Evolutionary conservation across 2,329 filamentous ascomycete species (phyloP), one percentile per base, ranked within the genome.

Genomic region (Hypoxylon rubiginosum): DNA sequence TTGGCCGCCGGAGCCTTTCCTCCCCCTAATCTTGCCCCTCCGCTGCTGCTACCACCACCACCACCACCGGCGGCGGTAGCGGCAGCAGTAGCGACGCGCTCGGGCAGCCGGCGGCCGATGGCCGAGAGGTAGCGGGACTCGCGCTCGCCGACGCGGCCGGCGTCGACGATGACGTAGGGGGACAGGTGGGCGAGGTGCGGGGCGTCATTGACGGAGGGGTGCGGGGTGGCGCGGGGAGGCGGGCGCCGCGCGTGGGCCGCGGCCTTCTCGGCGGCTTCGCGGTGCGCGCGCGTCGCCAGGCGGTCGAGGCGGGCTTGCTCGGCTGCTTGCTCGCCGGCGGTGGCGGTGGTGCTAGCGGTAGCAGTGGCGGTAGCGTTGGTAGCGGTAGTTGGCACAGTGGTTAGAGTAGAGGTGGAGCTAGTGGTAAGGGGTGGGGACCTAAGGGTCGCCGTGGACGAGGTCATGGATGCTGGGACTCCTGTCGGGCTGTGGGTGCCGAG

Each of bases 111-210:
- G 51, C 80, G 80, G 6, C 81, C 85, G 59, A 90, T 88, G 41
- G 87, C 86, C n/a, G 83, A 83, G 11, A 91, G 81, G 73, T 90
- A 97, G 17, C 92, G 85, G 1, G 91, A 92, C 79, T 97, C 93
- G 49, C 91, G 84, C 13, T 92, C 90, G 1, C 90, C 92, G 1
- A 93, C 91, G 70, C 91, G 91, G 68, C 92, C 92, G 1, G 94
- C 92, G 64, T 92, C 90, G 21, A 92, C 83, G 64, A 97, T 92
- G 59, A 95, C 83, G 72, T 91, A 88, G 2, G 91, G 90, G 7
- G 82, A 78, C 26, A 89, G 79, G 46, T 83, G 82, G 8, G 82
- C 80, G n/a, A 90, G 82, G 74, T 91, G 87, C 15, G 82, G 77
- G 13, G 88, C 83, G 46, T 81, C 77, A 76, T 90, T 90, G 62